These are phyloP conservation scores for Corymbia citriodora DNA, from an alignment of 441 rosid species.

Conservation along the genomic window DNA sequence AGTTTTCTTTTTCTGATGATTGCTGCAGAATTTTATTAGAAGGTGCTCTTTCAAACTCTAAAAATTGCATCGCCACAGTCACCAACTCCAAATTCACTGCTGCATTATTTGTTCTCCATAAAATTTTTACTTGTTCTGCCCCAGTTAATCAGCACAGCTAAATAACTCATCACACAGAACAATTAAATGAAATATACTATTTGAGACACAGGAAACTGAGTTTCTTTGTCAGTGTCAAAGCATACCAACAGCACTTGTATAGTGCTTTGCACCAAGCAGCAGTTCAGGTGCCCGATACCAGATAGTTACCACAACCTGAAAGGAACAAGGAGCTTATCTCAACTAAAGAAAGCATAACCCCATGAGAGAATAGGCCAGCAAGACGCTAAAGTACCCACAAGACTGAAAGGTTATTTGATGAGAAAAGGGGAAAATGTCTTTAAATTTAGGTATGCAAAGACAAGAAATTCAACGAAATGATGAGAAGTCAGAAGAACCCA, in stretches of 20 bases:
- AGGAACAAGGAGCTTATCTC: neutral
- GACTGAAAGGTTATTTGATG: neutral
- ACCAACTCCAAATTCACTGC: neutral
- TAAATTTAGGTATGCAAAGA: neutral
- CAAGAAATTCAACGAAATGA: neutral
- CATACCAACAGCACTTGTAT: slow-evolving; percentile 81
- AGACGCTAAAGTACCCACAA: neutral
- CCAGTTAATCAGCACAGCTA: neutral
- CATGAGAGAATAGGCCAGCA: neutral
- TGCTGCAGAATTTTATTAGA: neutral
- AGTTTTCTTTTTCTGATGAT: neutral
- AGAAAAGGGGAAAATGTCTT: neutral
- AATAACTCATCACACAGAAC: neutral
- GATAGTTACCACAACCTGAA: slow-evolving; percentile 85
- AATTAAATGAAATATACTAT: neutral
- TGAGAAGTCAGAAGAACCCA: neutral
- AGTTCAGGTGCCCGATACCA: slow-evolving; percentile 99
- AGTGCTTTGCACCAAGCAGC: slow-evolving; percentile 97
- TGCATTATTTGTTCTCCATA: neutral
- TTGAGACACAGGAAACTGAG: neutral
- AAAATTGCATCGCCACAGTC: neutral
- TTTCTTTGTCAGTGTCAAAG: neutral
- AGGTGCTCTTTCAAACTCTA: neutral
- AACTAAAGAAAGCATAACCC: neutral
- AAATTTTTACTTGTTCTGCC: neutral